These are phyloP conservation scores for Porcisia deanei DNA, from an alignment of 208 protist species.

Conservation along the genomic window DNA sequence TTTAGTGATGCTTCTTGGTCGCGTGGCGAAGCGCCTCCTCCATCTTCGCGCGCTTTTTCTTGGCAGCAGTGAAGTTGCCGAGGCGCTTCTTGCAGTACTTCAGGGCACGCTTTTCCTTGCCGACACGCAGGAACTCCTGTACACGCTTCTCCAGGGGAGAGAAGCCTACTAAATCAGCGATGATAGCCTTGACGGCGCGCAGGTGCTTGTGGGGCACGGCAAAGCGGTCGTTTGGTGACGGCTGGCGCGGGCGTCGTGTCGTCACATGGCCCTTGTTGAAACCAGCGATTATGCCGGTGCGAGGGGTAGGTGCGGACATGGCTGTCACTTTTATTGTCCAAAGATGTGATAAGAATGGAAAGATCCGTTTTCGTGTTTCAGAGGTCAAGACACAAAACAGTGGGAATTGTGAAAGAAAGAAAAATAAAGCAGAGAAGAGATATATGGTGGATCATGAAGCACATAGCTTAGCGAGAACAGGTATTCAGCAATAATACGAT, in stretches of 20 bases:
- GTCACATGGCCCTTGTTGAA: constrained; percentile 94
- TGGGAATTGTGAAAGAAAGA: background rate
- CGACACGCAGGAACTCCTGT: constrained; percentile 94
- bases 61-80: constrained; percentile 85
- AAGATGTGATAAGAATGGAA: background rate
- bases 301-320: constrained; percentile 71
- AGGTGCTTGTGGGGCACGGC: constrained; percentile 89
- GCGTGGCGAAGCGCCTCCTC: constrained; percentile 89
- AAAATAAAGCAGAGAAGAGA: background rate
- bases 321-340: constrained; percentile 16
- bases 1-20: constrained; percentile 66
- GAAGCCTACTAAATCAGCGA: constrained; percentile 90
- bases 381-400: background rate
- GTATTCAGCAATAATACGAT: background rate
- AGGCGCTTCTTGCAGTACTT: constrained; percentile 95
- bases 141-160: constrained; percentile 93
- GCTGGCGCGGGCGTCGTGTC: constrained; percentile 81
- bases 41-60: constrained; percentile 94
- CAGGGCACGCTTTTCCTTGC: constrained; percentile 95
- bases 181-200: constrained; percentile 91
- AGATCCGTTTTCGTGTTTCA: background rate
- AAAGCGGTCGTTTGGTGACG: constrained; percentile 81
- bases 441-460: background rate
- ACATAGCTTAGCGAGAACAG: constrained; percentile 2
- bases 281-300: constrained; percentile 90